phyloP scores from a whole-genome alignment of 208 protist genomes.

The Crithidia thermophila region DNA sequence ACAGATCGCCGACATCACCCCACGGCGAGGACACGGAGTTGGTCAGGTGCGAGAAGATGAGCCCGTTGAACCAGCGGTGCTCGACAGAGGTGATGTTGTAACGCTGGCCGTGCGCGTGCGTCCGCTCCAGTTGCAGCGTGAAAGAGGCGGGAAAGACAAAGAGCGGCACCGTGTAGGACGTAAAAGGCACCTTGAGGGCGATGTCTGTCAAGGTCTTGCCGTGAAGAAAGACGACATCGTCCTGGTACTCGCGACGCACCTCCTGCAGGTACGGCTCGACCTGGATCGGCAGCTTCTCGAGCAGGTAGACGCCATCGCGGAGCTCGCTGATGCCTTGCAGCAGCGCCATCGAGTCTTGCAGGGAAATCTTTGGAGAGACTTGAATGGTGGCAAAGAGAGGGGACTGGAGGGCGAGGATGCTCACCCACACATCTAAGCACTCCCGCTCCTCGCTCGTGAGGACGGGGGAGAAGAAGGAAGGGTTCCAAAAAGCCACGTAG shows the following conservation, averaged over 20 bases:
- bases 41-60: constrained; percentile 57
- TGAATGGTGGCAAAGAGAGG: constrained; percentile 29
- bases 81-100: constrained; percentile 54
- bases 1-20: constrained; percentile 73
- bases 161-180: constrained; percentile 15
- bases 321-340: constrained; percentile 56
- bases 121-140: constrained; percentile 59
- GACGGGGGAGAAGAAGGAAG: constrained; percentile 36
- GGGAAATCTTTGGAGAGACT: constrained; percentile 38
- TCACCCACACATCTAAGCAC: constrained; percentile 64
- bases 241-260: constrained; percentile 57
- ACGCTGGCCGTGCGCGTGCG: not conserved
- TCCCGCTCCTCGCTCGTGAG: constrained; percentile 49
- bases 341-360: constrained; percentile 66
- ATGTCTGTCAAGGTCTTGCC: constrained; percentile 48
- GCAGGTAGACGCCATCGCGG: constrained; percentile 42
- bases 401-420: constrained; percentile 34
- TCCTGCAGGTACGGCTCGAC: constrained; percentile 47
- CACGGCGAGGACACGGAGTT: constrained; percentile 46
- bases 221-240: constrained; percentile 61
- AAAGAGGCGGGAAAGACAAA: constrained; percentile 45
- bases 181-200: constrained; percentile 47
- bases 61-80: constrained; percentile 80
- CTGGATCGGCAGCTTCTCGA: constrained; percentile 39
- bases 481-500: constrained; percentile 50